phyloP scores from a whole-genome alignment of 805 yeast genomes.

The Saccharomycopsis schoenii region DNA sequence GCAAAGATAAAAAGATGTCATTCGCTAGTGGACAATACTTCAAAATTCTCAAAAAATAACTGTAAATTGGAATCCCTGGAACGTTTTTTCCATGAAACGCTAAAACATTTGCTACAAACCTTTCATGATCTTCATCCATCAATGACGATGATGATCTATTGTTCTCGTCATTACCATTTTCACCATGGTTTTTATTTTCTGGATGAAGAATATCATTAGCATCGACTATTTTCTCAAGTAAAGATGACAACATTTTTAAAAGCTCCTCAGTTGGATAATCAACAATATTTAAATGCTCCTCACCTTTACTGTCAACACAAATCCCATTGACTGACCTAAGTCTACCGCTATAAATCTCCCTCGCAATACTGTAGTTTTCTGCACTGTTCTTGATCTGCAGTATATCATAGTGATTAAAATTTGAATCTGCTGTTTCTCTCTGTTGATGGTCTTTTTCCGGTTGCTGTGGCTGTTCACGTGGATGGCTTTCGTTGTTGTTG shows the following conservation, averaged over 20 bases:
- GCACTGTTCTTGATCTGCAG: slow-evolving; percentile 2
- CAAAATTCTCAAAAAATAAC: slow-evolving; percentile 80
- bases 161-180: slow-evolving; percentile 63
- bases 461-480: background rate
- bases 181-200: slow-evolving; percentile 67
- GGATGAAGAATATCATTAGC: slow-evolving; percentile 82
- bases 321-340: slow-evolving; percentile 19
- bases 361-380: slow-evolving; percentile 10
- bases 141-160: slow-evolving; percentile 30
- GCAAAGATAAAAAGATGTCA: slow-evolving; percentile 81
- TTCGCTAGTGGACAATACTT: slow-evolving; percentile 98
- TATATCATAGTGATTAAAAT: background rate
- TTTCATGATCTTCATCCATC: slow-evolving; percentile 25
- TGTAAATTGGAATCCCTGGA: slow-evolving; percentile 89
- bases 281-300: slow-evolving; percentile 63
- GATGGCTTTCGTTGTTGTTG: background rate
- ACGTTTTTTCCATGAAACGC: slow-evolving; percentile 94
- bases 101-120: slow-evolving; percentile 57
- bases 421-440: background rate
- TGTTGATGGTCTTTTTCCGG: background rate
- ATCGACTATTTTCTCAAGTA: slow-evolving; percentile 77
- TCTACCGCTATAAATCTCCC: slow-evolving; percentile 16
- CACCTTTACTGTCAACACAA: slow-evolving; percentile 20
- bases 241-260: slow-evolving; percentile 73
- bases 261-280: slow-evolving; percentile 75